A percentile compares a stretch with the other conserved stretches of the same genome.
phyloP scores from a whole-genome alignment of 2,329 filamentous ascomycete species.

The Fusarium setosum region DNA sequence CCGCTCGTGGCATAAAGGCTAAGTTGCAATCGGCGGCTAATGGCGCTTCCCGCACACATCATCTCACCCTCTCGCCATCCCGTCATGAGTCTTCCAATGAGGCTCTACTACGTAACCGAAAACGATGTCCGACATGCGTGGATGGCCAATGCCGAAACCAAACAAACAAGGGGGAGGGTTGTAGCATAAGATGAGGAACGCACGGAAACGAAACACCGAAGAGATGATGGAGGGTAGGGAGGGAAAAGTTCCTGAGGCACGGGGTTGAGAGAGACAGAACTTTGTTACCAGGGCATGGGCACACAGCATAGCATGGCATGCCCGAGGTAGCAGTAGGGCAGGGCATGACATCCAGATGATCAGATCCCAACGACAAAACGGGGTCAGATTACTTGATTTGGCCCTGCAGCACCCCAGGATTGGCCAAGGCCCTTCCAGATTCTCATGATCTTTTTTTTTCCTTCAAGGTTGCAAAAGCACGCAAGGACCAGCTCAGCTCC shows the following conservation, averaged over 20 bases:
- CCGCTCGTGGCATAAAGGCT: background rate
- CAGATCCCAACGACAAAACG: background rate
- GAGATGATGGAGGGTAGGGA: conserved; percentile 18
- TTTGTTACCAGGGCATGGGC: no score
- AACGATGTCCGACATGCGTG: conserved; percentile 18
- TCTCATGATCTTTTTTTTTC: conserved; percentile 20
- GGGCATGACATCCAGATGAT: conserved; percentile 11
- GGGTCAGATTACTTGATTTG: conserved; percentile 27
- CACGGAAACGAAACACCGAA: conserved; percentile 25
- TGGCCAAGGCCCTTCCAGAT: conserved; percentile 27
- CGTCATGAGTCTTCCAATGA: conserved; percentile 17
- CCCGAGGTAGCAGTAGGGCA: background rate
- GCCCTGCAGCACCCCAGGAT: conserved; percentile 33
- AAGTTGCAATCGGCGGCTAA: conserved; percentile 27
- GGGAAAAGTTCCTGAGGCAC: conserved; percentile 14
- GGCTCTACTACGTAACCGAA: conserved; percentile 20
- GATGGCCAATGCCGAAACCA: conserved; percentile 9
- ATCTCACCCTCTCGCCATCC: background rate
- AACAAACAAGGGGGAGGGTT: conserved; percentile 15
- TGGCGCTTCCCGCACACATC: conserved; percentile 14
- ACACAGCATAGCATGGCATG: background rate
- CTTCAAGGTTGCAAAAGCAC: conserved; percentile 14
- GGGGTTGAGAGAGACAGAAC: background rate
- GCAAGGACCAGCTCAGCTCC: conserved; percentile 18
- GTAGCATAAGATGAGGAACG: conserved; percentile 15